phyloP scores from a whole-genome alignment of 345 rosid species.

The Murraya paniculata region DNA sequence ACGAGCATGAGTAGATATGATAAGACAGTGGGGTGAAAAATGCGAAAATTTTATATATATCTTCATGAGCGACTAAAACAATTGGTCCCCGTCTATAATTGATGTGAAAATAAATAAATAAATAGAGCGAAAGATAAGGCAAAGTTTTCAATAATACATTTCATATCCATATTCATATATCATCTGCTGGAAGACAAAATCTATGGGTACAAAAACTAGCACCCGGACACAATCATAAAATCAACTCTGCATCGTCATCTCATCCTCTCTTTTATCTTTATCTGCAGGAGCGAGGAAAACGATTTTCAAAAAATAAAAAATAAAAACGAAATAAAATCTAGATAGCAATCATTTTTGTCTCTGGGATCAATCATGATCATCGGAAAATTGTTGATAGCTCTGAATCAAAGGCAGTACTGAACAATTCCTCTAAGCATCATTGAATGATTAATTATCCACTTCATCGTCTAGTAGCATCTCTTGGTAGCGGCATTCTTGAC shows the following conservation, averaged over 20 bases:
- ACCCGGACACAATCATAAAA: conserved; percentile 5
- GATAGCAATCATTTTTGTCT: not conserved
- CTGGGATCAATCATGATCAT: conserved; percentile 10
- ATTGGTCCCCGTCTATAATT: conserved; percentile 14
- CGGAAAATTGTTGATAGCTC: not conserved
- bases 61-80: conserved; percentile 14
- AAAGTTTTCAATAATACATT: conserved; percentile 12
- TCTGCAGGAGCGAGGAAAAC: conserved; percentile 25
- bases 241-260: conserved; percentile 18
- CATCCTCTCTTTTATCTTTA: conserved; percentile 36
- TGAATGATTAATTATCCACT: conserved; percentile 21
- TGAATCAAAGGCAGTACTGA: not conserved
- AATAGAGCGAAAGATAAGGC: not conserved
- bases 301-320: not conserved
- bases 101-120: not conserved
- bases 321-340: not conserved
- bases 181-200: conserved; percentile 9
- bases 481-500: conserved; percentile 67
- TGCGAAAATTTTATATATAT: not conserved
- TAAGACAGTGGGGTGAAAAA: not conserved
- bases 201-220: not conserved
- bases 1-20: not conserved
- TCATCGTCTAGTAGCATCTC: conserved; percentile 71
- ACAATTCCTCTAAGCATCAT: not conserved
- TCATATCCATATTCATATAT: conserved; percentile 8